Evolutionary conservation across 495 filamentous ascomycete genomes (phyloP).

Genomic region (Parathielavia hyrcaniae): DNA sequence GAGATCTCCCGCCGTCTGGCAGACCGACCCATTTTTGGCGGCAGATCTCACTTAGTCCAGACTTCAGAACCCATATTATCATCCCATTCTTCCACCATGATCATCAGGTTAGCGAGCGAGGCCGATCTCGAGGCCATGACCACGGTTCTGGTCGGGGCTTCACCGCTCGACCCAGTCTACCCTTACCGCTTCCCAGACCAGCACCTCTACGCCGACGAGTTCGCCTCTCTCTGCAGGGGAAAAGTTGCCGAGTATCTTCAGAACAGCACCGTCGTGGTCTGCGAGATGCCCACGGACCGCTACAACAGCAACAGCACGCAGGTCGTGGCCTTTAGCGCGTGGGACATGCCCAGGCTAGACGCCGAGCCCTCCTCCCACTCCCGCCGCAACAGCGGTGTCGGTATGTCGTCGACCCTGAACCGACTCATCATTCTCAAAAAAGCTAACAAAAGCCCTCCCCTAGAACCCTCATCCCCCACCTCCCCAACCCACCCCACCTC

Average conservation of each 20-base stretch:
- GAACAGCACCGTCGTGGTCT: conserved; percentile 29
- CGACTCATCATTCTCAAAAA: background rate
- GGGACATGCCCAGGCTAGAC: conserved; percentile 18
- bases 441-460: background rate
- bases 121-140: conserved; percentile 31
- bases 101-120: conserved; percentile 21
- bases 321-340: conserved; percentile 29
- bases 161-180: conserved; percentile 33
- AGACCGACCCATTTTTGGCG: background rate
- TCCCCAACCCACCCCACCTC: conserved; percentile 4
- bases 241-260: conserved; percentile 28
- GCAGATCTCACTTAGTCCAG: background rate
- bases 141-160: conserved; percentile 24
- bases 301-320: background rate
- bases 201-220: conserved; percentile 25
- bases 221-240: conserved; percentile 21
- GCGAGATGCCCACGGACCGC: conserved; percentile 22
- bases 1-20: background rate
- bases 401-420: conserved; percentile 9
- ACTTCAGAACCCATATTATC: background rate
- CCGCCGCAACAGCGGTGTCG: conserved; percentile 2
- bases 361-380: background rate
- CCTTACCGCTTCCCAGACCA: conserved; percentile 34
- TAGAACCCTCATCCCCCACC: conserved; percentile 7
- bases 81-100: conserved; percentile 9